Conservation (phyloP, 805 yeast species). For the Ogataea chonburiensis region DNA sequence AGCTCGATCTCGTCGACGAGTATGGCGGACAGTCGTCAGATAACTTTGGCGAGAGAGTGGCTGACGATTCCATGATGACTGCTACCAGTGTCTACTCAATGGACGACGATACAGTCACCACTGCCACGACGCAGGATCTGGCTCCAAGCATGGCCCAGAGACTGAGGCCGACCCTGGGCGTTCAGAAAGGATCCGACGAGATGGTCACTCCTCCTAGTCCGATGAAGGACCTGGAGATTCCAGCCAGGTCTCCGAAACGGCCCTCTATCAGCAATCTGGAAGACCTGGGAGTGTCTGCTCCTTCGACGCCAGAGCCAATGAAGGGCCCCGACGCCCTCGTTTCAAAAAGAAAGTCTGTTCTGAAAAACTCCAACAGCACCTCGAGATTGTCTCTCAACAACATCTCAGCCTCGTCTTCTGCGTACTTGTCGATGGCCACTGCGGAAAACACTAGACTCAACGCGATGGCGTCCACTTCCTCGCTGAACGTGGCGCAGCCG, state of each 20-base stretch:
- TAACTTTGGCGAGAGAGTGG: slow-evolving; percentile 1
- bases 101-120: slow-evolving; percentile 9
- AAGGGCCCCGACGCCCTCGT: slow-evolving; percentile 1
- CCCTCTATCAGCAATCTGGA: slow-evolving; percentile 6
- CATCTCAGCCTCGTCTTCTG: slow-evolving; percentile 53
- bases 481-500: slow-evolving; percentile 31
- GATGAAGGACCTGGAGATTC: slow-evolving; percentile 25
- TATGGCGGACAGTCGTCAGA: slow-evolving; percentile 11
- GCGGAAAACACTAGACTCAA: slow-evolving; percentile 78
- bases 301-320: slow-evolving; percentile 10
- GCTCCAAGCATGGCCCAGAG: slow-evolving; percentile 45
- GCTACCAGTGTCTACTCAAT: slow-evolving; percentile 12
- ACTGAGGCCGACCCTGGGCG: slow-evolving; percentile 40
- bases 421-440: slow-evolving; percentile 66
- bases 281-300: slow-evolving; percentile 19
- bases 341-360: slow-evolving; percentile 44
- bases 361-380: slow-evolving; percentile 37
- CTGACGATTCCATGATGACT: slow-evolving; percentile 14
- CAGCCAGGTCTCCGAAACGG: slow-evolving; percentile 11
- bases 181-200: slow-evolving; percentile 11
- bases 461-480: slow-evolving; percentile 49
- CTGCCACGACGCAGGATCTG: slow-evolving; percentile 10
- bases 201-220: slow-evolving; percentile 4
- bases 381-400: slow-evolving; percentile 20
- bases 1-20: slow-evolving; percentile 13